Evolutionary conservation across 2,329 filamentous ascomycete species (phyloP).

Genomic region (Elsinoe batatas): DNA sequence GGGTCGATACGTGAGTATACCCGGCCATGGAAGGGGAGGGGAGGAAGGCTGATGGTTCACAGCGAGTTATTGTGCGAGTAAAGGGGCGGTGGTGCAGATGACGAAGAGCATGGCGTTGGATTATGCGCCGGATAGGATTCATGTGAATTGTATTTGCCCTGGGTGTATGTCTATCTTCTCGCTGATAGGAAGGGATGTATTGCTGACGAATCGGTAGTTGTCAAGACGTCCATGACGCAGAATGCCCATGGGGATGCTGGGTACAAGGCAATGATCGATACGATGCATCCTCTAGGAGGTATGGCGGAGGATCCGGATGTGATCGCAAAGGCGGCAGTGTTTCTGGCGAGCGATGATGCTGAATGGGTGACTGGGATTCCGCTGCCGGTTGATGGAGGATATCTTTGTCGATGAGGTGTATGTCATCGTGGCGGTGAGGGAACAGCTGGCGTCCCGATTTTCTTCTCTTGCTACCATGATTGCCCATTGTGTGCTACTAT

Average conservation of each 20-base stretch:
- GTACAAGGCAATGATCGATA: slow-evolving; percentile 20
- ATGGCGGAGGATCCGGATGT: slow-evolving; percentile 20
- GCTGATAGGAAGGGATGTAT: slow-evolving; percentile 1
- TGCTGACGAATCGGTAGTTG: slow-evolving; percentile 19
- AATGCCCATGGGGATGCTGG: slow-evolving; percentile 27
- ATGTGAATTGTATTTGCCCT: slow-evolving; percentile 35
- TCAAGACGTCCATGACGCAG: slow-evolving; percentile 30
- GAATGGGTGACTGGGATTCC: slow-evolving; percentile 10
- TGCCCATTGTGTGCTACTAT: no score
- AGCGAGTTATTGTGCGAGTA: slow-evolving; percentile 38
- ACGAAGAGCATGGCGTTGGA: slow-evolving; percentile 39
- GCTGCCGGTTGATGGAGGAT: slow-evolving; percentile 12
- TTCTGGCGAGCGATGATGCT: slow-evolving; percentile 19
- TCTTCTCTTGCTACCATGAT: no score
- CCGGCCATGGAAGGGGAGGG: not conserved
- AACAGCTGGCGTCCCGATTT: no score
- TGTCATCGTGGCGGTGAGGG: no score
- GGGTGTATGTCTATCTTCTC: slow-evolving; percentile 27
- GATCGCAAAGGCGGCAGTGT: slow-evolving; percentile 17
- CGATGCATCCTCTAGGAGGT: slow-evolving; percentile 27
- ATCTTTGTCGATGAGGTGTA: not conserved
- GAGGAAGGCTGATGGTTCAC: not conserved
- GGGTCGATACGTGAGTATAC: slow-evolving; percentile 21
- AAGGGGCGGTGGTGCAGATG: slow-evolving; percentile 38
- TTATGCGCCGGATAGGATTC: slow-evolving; percentile 33